Conservation (phyloP, 2,329 filamentous ascomycete genomes). For the Remersonia thermophila region DNA sequence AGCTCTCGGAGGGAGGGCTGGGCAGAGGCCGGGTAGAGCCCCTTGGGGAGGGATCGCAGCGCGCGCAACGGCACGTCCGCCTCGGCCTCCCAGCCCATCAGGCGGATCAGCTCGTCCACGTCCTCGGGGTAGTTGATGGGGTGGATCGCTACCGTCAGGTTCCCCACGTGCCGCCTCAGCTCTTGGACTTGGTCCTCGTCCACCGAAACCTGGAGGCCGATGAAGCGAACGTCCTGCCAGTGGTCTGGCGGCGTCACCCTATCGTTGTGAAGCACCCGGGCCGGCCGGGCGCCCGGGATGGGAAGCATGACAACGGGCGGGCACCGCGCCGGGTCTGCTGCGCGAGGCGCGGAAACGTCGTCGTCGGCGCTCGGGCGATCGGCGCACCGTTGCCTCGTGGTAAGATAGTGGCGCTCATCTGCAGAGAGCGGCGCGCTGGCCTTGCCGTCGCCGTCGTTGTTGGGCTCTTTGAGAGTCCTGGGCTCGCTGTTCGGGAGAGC, state of each 20-base stretch:
- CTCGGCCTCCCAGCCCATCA: slow-evolving; percentile 65
- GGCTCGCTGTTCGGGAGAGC: slow-evolving; percentile 10
- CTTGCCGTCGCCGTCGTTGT: not conserved
- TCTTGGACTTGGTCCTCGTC: slow-evolving; percentile 3
- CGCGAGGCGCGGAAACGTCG: no score
- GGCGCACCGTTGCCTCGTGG: no score
- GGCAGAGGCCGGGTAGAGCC: slow-evolving; percentile 25
- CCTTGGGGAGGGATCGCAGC: slow-evolving; percentile 14
- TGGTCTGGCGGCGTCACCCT: slow-evolving; percentile 65
- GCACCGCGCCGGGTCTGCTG: slow-evolving; percentile 4
- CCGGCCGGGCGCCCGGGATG: slow-evolving; percentile 43
- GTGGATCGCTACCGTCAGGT: slow-evolving; percentile 69
- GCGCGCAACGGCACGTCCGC: slow-evolving; percentile 60
- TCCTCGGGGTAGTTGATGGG: slow-evolving; percentile 79
- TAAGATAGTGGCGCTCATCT: slow-evolving; percentile 5
- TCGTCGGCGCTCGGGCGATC: no score
- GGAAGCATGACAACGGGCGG: slow-evolving; percentile 34
- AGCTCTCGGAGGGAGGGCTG: slow-evolving; percentile 56
- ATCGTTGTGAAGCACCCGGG: slow-evolving; percentile 50
- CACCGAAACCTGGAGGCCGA: not conserved
- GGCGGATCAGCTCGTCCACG: slow-evolving; percentile 61
- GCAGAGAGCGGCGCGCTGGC: not conserved
- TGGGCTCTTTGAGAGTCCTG: not conserved
- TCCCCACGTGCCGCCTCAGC: slow-evolving; percentile 43
- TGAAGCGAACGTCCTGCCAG: slow-evolving; percentile 78